These are phyloP conservation scores for Eucalyptus decipiens DNA, from an alignment of 345 rosid genomes.

Conservation along the genomic window DNA sequence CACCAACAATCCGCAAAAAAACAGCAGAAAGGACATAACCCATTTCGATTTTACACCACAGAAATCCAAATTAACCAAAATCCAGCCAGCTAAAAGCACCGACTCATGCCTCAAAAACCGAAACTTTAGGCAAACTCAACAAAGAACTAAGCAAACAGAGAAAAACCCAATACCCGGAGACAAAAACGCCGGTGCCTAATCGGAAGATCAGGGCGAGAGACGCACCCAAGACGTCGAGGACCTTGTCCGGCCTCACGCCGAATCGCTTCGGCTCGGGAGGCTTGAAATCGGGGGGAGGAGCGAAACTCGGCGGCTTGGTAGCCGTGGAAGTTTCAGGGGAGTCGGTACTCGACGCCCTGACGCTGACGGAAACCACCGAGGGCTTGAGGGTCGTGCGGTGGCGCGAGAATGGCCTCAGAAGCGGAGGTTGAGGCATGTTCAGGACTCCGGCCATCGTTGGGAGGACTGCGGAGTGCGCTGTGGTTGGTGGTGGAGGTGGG, in stretches of 20 bases:
- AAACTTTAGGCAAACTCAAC: background rate
- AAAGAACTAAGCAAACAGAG: background rate
- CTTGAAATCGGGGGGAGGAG: slow-evolving; percentile 53
- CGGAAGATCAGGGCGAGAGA: slow-evolving; percentile 60
- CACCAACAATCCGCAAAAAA: background rate
- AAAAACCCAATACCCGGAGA: slow-evolving; percentile 36
- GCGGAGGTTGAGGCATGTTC: slow-evolving; percentile 25
- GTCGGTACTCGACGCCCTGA: slow-evolving; percentile 11
- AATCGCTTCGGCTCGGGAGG: slow-evolving; percentile 72
- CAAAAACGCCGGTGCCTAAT: slow-evolving; percentile 70
- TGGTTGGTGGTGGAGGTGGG: background rate
- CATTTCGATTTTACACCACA: background rate
- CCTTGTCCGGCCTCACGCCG: slow-evolving; percentile 44
- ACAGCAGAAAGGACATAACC: background rate
- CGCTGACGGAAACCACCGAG: slow-evolving; percentile 17
- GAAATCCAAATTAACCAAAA: background rate
- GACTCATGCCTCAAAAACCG: background rate
- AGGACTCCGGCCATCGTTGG: slow-evolving; percentile 51
- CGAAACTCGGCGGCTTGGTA: slow-evolving; percentile 9
- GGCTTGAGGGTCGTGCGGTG: slow-evolving; percentile 4
- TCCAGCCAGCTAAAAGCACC: background rate
- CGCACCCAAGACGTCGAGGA: slow-evolving; percentile 52
- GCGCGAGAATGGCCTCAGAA: slow-evolving; percentile 7
- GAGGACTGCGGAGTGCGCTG: background rate
- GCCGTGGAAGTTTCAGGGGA: slow-evolving; percentile 23